A percentile compares a stretch with the other conserved stretches of the same genome.
Evolutionary conservation across 352 stramenopile species (phyloP).

Genomic region (Pythium utonaiense): DNA sequence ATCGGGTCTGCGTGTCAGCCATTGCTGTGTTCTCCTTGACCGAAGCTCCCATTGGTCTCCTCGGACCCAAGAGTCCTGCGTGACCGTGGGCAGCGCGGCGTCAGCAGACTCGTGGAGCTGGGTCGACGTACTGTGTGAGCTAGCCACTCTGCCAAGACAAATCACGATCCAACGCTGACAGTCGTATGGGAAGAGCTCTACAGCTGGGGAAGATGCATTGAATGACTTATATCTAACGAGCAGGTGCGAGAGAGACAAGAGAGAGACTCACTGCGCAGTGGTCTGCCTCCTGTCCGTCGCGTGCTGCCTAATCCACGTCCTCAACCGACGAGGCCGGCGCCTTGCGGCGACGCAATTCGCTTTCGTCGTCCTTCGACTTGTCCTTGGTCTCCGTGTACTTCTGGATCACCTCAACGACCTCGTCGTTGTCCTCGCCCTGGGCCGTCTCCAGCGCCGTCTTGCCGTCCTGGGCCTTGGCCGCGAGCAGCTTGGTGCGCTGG

Average conservation of each 20-base stretch:
- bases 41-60: no score
- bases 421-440: conserved; percentile 62
- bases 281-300: background rate
- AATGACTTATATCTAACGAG: conserved; percentile 1
- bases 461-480: conserved; percentile 53
- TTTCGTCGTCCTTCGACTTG: conserved; percentile 23
- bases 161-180: no score
- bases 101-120: no score
- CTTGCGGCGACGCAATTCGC: conserved; percentile 61
- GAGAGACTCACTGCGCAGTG: background rate
- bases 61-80: no score
- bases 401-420: conserved; percentile 60
- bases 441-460: conserved; percentile 64
- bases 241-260: background rate
- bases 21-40: background rate
- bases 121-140: no score
- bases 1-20: background rate
- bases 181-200: background rate
- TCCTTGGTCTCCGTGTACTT: conserved; percentile 23
- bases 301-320: conserved; percentile 61
- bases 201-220: background rate
- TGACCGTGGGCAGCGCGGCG: no score
- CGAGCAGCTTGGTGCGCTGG: conserved; percentile 44
- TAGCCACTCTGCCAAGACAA: no score
- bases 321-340: conserved; percentile 45